Conservation (phyloP, 352 stramenopile species). For the Phytophthora multivora region DNA sequence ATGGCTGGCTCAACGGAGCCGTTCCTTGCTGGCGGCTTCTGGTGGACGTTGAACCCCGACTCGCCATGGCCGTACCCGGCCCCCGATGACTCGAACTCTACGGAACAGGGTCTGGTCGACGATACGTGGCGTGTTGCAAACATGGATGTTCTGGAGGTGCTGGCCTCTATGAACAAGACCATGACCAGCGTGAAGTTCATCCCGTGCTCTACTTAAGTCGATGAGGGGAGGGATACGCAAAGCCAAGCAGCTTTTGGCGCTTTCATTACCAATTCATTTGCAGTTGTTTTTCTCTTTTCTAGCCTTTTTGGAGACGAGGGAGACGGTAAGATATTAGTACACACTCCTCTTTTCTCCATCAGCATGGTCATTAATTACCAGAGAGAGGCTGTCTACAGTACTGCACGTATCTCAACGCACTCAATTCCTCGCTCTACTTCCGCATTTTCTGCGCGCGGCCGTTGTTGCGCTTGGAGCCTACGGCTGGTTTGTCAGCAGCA, state of each 20-base stretch:
- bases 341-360: constrained; percentile 26
- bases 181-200: constrained; percentile 74
- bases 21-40: constrained; percentile 76
- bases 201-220: constrained; percentile 52
- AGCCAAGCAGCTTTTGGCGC: constrained; percentile 20
- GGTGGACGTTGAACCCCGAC: constrained; percentile 82
- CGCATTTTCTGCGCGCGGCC: constrained; percentile 56
- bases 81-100: constrained; percentile 63
- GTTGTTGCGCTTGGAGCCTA: constrained; percentile 38
- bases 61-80: constrained; percentile 76
- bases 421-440: constrained; percentile 23
- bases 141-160: constrained; percentile 62
- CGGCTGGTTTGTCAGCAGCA: constrained; percentile 16
- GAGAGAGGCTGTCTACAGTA: constrained; percentile 1
- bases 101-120: constrained; percentile 65
- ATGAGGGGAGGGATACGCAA: constrained; percentile 20
- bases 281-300: constrained; percentile 32
- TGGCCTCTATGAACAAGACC: constrained; percentile 66
- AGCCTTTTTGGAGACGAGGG: constrained; percentile 10
- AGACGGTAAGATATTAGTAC: constrained; percentile 39
- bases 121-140: constrained; percentile 75
- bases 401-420: no score
- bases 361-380: constrained; percentile 23
- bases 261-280: constrained; percentile 41
- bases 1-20: constrained; percentile 62